Percentiles rank a stretch among this genome's conserved stretches.
phyloP scores from a whole-genome alignment of 768 basidiomycete genomes.

The Udeniomyces megalosporus region DNA sequence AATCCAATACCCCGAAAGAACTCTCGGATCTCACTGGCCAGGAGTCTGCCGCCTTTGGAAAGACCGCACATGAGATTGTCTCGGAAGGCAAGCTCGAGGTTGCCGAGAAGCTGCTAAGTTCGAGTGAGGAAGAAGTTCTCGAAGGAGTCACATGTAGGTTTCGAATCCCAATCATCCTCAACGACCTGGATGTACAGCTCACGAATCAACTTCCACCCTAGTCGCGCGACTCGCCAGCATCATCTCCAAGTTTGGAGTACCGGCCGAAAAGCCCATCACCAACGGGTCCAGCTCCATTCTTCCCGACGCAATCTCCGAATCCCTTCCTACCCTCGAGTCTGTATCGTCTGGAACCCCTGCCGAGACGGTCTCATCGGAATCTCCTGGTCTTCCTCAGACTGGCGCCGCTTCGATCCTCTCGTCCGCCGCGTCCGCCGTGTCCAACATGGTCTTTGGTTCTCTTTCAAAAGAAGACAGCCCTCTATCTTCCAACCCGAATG shows the following conservation, averaged over 20 bases:
- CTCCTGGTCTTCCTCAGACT: no score
- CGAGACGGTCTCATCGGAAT: no score
- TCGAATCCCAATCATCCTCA: no score
- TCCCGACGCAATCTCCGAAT: no score
- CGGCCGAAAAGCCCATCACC: no score
- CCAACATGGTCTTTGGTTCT: background rate
- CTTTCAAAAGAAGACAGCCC: background rate
- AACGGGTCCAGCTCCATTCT: no score
- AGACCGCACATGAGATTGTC: constrained; percentile 18
- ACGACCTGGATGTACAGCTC: no score
- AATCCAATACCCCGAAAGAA: constrained; percentile 17
- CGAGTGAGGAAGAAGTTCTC: constrained; percentile 15
- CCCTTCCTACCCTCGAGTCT: no score
- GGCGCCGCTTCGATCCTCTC: no score
- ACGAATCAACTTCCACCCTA: background rate
- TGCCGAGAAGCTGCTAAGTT: constrained; percentile 12
- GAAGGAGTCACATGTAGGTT: constrained; percentile 21
- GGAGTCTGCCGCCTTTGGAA: constrained; percentile 20
- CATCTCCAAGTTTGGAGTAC: no score
- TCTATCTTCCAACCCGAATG: background rate
- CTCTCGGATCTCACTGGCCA: constrained; percentile 20
- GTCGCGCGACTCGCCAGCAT: background rate
- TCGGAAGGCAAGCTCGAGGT: constrained; percentile 20
- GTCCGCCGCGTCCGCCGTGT: no score
- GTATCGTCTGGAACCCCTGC: no score